A percentile compares a stretch with the other conserved stretches of the same genome.
phyloP scores from a whole-genome alignment of 768 basidiomycete species.

The Kwoniella newhampshirensis region DNA sequence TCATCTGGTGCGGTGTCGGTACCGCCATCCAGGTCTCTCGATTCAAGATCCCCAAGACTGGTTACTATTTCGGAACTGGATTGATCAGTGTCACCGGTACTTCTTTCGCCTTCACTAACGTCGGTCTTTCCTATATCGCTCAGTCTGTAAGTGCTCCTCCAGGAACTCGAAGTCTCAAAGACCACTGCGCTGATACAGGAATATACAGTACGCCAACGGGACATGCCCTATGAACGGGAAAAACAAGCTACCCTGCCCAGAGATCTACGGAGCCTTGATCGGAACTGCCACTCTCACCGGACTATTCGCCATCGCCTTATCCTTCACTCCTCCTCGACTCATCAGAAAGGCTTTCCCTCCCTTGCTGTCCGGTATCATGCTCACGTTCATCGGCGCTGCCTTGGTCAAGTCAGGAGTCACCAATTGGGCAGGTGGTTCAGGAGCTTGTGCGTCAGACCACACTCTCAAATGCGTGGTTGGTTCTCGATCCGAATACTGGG shows the following conservation, averaged over 20 bases:
- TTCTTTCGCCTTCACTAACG: constrained; percentile 34
- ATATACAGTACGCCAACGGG: constrained; percentile 22
- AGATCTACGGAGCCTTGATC: constrained; percentile 37
- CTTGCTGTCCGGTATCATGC: constrained; percentile 30
- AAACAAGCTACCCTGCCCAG: constrained; percentile 32
- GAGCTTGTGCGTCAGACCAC: constrained; percentile 25
- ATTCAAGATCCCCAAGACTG: constrained; percentile 20
- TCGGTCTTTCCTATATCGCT: constrained; percentile 22
- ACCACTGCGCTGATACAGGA: too few species aligned
- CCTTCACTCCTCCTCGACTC: constrained; percentile 31
- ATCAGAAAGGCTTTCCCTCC: constrained; percentile 34
- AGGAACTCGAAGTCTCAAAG: too few species aligned
- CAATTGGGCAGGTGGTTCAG: constrained; percentile 36
- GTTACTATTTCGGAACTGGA: constrained; percentile 31
- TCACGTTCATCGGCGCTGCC: constrained; percentile 32
- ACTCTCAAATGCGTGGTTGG: constrained; percentile 21
- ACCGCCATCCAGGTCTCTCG: constrained; percentile 31
- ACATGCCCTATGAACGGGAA: constrained; percentile 31
- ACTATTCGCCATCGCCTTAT: constrained; percentile 27
- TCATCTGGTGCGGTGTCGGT: constrained; percentile 31
- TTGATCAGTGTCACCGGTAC: constrained; percentile 31
- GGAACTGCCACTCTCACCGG: constrained; percentile 28
- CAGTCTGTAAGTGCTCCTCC: constrained; percentile 11
- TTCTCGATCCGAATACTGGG: constrained; percentile 17
- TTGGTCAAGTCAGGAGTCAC: constrained; percentile 28